phyloP scores from a whole-genome alignment of 129 eudicot genomes.

The Smallanthus sonchifolius region DNA sequence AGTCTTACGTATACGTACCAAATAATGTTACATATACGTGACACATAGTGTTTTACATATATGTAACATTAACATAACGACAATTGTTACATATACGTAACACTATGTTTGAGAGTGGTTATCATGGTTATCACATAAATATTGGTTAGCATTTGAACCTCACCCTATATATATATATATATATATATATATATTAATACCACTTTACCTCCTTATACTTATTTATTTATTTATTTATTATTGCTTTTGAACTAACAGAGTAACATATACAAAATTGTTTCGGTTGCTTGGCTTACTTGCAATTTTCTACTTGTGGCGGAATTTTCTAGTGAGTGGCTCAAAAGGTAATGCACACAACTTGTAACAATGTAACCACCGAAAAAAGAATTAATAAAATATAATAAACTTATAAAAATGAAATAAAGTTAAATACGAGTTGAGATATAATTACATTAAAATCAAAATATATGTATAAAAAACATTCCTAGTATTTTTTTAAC shows the following conservation, averaged over 20 bases:
- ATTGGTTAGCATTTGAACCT: too few relatives aligned
- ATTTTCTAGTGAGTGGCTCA: slow-evolving; percentile 39
- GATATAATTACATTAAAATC: neutral
- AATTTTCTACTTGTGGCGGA: slow-evolving; percentile 31
- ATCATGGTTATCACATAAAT: too few relatives aligned
- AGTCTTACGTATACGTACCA: too few relatives aligned
- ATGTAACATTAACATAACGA: too few relatives aligned
- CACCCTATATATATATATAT: too few relatives aligned
- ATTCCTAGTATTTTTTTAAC: neutral
- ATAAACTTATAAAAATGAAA: neutral
- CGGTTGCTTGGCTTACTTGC: slow-evolving; percentile 31
- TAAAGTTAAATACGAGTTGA: neutral
- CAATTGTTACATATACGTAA: too few relatives aligned
- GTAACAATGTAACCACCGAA: slow-evolving; percentile 22
- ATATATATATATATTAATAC: too few relatives aligned
- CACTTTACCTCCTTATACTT: neutral
- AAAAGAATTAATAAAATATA: neutral
- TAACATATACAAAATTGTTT: slow-evolving; percentile 15
- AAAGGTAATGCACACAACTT: slow-evolving; percentile 35
- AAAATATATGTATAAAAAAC: neutral
- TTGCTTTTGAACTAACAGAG: slow-evolving; percentile 11
- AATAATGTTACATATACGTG: too few relatives aligned
- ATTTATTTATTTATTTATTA: neutral
- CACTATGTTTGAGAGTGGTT: too few relatives aligned
- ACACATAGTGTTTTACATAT: too few relatives aligned